A percentile compares a stretch with the other conserved stretches of the same genome.
These are phyloP conservation scores for Hericium coralloides DNA, from an alignment of 768 basidiomycete genomes.

Conservation along the genomic window DNA sequence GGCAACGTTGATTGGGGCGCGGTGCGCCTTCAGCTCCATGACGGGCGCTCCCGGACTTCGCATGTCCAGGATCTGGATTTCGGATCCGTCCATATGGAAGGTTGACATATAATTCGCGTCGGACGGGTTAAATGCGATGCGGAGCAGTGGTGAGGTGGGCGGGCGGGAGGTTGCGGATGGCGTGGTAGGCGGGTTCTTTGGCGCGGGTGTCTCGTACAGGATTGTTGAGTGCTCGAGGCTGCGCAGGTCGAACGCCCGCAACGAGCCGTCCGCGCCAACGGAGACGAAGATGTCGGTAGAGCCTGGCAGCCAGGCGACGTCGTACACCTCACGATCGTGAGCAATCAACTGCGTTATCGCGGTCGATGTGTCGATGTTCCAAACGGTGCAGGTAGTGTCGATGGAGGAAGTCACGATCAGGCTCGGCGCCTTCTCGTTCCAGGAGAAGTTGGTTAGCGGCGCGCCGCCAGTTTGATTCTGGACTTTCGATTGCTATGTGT, in stretches of 20 bases:
- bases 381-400: slow-evolving; percentile 97
- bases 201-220: slow-evolving; percentile 86
- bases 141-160: slow-evolving; percentile 70
- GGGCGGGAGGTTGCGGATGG: slow-evolving; percentile 55
- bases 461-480: slow-evolving; percentile 78
- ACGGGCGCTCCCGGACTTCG: slow-evolving; percentile 93
- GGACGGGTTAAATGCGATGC: slow-evolving; percentile 86
- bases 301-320: slow-evolving; percentile 96
- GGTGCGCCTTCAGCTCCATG: slow-evolving; percentile 82
- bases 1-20: slow-evolving; percentile 73
- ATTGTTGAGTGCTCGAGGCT: slow-evolving; percentile 98
- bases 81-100: slow-evolving; percentile 87
- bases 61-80: slow-evolving; percentile 94
- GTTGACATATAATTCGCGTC: slow-evolving; percentile 96
- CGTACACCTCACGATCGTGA: slow-evolving; percentile 93
- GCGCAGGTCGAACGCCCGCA: slow-evolving; percentile 94
- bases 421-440: slow-evolving; percentile 89
- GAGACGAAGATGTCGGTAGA: slow-evolving; percentile 97
- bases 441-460: slow-evolving; percentile 93
- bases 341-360: slow-evolving; percentile 97
- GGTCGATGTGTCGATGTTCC: slow-evolving; percentile 92
- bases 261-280: slow-evolving; percentile 93
- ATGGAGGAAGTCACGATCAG: slow-evolving; percentile 96
- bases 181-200: slow-evolving; percentile 60
- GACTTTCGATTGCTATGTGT: slow-evolving; percentile 73